Conservation (phyloP, 2,329 filamentous ascomycete species). For the Trichoderma atroviride region DNA sequence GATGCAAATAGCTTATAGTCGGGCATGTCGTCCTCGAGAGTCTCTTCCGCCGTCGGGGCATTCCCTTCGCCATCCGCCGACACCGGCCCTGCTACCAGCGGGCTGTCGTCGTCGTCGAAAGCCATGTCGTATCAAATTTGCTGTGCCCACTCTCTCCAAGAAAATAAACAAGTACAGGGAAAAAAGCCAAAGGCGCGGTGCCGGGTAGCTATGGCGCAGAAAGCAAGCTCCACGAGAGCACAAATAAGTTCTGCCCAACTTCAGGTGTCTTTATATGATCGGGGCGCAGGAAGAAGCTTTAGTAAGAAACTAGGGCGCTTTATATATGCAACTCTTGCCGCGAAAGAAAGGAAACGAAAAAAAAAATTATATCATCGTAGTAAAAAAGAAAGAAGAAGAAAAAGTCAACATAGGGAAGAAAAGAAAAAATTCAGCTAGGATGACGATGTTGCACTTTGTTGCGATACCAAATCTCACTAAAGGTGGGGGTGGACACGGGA, state of each 20-base stretch:
- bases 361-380: background rate
- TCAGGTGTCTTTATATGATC: background rate
- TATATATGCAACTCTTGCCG: background rate
- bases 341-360: background rate
- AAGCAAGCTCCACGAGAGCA: background rate
- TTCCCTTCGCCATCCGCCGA: constrained; percentile 35
- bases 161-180: background rate
- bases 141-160: background rate
- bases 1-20: constrained; percentile 77
- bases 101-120: constrained; percentile 50
- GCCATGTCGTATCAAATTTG: constrained; percentile 38
- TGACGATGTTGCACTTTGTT: background rate
- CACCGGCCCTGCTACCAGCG: constrained; percentile 32
- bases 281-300: background rate
- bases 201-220: background rate
- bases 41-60: constrained; percentile 51
- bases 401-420: background rate
- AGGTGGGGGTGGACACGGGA: background rate
- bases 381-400: no score
- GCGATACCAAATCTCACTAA: background rate
- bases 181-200: background rate
- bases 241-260: background rate
- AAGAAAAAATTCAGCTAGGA: background rate
- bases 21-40: constrained; percentile 76
- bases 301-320: background rate